Conservation (phyloP, 1,284 basidiomycete genomes). For the Jaminaea rosea region DNA sequence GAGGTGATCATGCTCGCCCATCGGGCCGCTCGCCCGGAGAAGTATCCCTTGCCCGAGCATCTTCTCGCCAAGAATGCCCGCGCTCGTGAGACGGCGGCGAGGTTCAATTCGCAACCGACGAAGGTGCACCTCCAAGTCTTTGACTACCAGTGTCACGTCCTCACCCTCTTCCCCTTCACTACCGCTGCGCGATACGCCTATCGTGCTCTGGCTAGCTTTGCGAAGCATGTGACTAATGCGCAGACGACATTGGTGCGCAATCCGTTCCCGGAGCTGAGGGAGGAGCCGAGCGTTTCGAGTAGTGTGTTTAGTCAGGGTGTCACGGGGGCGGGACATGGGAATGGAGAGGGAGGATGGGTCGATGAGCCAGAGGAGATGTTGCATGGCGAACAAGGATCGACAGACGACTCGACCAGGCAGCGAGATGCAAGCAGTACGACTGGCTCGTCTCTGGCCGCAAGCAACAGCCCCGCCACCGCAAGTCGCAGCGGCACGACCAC, state of each 20-base stretch:
- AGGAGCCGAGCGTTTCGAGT: slow-evolving; percentile 5
- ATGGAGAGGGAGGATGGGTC: too few species aligned
- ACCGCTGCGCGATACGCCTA: slow-evolving; percentile 48
- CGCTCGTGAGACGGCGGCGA: slow-evolving; percentile 41
- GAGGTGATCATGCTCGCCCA: slow-evolving; percentile 80
- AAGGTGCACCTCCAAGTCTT: slow-evolving; percentile 74
- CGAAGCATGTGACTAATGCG: slow-evolving; percentile 45
- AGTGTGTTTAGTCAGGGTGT: background rate
- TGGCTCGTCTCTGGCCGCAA: too few species aligned
- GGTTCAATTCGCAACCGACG: slow-evolving; percentile 57
- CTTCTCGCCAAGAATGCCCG: slow-evolving; percentile 51
- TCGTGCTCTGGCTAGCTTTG: slow-evolving; percentile 46
- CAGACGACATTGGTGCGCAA: slow-evolving; percentile 23
- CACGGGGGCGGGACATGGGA: too few species aligned
- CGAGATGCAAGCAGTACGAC: too few species aligned
- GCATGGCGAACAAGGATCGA: too few species aligned
- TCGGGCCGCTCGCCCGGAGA: slow-evolving; percentile 74
- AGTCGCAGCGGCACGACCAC: too few species aligned
- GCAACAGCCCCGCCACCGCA: too few species aligned
- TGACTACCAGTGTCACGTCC: slow-evolving; percentile 52
- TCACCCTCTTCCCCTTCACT: slow-evolving; percentile 49
- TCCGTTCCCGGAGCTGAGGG: slow-evolving; percentile 21
- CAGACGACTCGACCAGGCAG: too few species aligned
- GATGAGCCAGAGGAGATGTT: too few species aligned
- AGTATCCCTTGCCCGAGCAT: slow-evolving; percentile 61